Conservation (phyloP, 1,139 yeast genomes). For the Blastobotrys serpentis region DNA sequence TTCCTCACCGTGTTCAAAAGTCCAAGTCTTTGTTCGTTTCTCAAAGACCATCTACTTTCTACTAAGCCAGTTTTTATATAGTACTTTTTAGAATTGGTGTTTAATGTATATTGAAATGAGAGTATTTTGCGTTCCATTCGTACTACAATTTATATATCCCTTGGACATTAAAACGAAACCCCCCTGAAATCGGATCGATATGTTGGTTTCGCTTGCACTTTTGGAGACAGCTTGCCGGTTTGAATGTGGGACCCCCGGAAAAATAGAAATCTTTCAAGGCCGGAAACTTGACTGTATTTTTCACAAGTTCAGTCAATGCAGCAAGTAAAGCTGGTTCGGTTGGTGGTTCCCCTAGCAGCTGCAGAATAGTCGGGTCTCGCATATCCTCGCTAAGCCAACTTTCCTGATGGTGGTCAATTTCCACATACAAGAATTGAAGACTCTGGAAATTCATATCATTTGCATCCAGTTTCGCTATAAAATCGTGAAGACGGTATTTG, state of each 20-base stretch:
- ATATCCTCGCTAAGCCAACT: no score
- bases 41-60: conserved; percentile 96
- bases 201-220: not conserved
- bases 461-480: not conserved
- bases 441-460: no score
- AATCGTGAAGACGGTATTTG: not conserved
- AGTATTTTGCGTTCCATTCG: conserved; percentile 1
- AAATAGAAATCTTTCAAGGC: not conserved
- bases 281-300: not conserved
- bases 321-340: not conserved
- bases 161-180: no score
- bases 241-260: not conserved
- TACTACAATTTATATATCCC: not conserved
- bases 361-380: no score
- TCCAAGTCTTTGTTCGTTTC: conserved; percentile 83
- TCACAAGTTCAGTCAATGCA: not conserved
- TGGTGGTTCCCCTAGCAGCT: not conserved
- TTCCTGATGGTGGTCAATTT: not conserved
- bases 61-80: conserved; percentile 47
- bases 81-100: conserved; percentile 1
- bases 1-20: conserved; percentile 98
- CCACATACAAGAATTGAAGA: not conserved
- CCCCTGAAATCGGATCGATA: not conserved
- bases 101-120: conserved; percentile 10
- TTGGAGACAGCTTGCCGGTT: not conserved